These are phyloP conservation scores for Thielaviopsis punctulata DNA, from an alignment of 2,329 filamentous ascomycete species.

Conservation along the genomic window DNA sequence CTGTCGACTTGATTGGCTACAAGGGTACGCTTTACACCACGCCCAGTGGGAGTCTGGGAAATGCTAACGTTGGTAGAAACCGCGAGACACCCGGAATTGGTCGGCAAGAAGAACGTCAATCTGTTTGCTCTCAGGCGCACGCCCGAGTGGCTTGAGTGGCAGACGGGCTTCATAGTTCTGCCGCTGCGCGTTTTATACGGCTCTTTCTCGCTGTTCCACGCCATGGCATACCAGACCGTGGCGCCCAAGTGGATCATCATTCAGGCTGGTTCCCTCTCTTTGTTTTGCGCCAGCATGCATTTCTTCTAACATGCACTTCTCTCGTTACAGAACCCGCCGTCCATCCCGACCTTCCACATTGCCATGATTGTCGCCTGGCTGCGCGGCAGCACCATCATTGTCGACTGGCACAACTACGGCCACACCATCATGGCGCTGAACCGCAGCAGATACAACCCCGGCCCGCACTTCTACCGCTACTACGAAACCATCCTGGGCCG, in stretches of 20 bases:
- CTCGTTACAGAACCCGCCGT: constrained; percentile 62
- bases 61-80: constrained; percentile 50
- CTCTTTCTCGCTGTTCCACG: constrained; percentile 48
- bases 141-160: constrained; percentile 46
- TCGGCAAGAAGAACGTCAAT: constrained; percentile 48
- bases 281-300: not conserved
- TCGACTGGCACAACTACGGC: constrained; percentile 99
- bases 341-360: constrained; percentile 74
- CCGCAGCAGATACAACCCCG: constrained; percentile 41
- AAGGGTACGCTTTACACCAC: constrained; percentile 36
- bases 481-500: constrained; percentile 63
- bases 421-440: constrained; percentile 71
- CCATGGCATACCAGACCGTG: constrained; percentile 57
- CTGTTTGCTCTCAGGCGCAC: constrained; percentile 54
- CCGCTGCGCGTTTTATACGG: constrained; percentile 12
- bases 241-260: constrained; percentile 74
- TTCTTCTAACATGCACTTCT: constrained; percentile 9
- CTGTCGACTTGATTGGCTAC: constrained; percentile 78
- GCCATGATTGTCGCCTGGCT: constrained; percentile 56
- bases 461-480: constrained; percentile 58
- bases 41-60: not conserved
- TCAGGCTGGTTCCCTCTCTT: constrained; percentile 38
- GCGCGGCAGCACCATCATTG: constrained; percentile 64
- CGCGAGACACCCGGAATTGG: constrained; percentile 60
- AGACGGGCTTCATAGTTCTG: constrained; percentile 9